Evolutionary conservation across 2,329 filamentous ascomycete genomes (phyloP), one percentile per base, ranked within the genome.

Genomic region (Botryotinia globosa): DNA sequence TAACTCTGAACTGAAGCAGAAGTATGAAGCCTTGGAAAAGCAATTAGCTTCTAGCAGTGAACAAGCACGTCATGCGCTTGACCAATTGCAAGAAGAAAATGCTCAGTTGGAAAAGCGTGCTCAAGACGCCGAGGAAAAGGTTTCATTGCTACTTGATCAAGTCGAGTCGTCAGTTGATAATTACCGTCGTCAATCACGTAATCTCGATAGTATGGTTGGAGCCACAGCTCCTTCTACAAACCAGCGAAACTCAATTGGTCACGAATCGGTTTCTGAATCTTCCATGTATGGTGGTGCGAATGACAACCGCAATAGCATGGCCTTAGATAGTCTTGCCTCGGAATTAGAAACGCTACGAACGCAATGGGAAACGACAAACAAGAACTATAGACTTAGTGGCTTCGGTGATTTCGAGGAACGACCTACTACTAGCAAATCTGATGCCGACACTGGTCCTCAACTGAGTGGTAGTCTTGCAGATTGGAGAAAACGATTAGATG

Each of bases 291-390:
- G 79, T 34, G 76, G 77, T 39, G 78, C 87, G 69, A 70, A 59
- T 34, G 71, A 72, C 20, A 86, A 87, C 76, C 87, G 89, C 67
- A 89, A 89, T 70, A 90, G 87, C 0, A 84, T 90, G 77, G 95
- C 94, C 4, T 87, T 99, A 32, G 96, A 99, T 82, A 96, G 91
- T 76, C 88, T 99, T 37, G 95, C 96, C 18, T 94, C 89, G 75
- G 96, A 99, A 83, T 89, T 99, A 12, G 96, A 99, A 81, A 92
- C 93, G 20, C 86, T 99, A 65, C 90, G 95, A 69, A 93, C 87
- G 69, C 94, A 98, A 79, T 99, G 96, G 96, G 94, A 98, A 83
- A 93, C 91, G 56, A 97, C 94, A 20, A 98, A 95, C 84, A 96
- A 97, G 82, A 97, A 93, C 79, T 98, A 98, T 82, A 91, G 96